These are phyloP conservation scores for Trichoderma endophyticum DNA, from an alignment of 2,329 filamentous ascomycete species.

Conservation along the genomic window DNA sequence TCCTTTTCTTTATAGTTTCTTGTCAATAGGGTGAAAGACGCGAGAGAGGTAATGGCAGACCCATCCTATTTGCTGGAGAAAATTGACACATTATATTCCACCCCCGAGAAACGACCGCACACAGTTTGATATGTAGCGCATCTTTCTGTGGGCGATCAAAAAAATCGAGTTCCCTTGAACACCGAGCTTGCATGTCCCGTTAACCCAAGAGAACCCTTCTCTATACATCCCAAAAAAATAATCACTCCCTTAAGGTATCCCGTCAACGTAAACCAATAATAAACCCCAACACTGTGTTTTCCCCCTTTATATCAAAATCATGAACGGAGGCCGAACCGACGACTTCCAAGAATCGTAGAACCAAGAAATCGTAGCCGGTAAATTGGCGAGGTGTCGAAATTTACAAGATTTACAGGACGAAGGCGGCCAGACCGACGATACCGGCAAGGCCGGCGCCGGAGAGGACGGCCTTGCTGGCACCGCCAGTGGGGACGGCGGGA, in stretches of 20 bases:
- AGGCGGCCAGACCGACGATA: slow-evolving; percentile 57
- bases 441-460: slow-evolving; percentile 59
- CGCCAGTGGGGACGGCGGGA: slow-evolving; percentile 46
- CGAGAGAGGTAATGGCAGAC: slow-evolving; percentile 26
- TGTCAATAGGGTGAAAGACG: slow-evolving; percentile 21
- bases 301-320: slow-evolving; percentile 33
- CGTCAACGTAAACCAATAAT: slow-evolving; percentile 28
- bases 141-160: slow-evolving; percentile 18
- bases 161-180: slow-evolving; percentile 19
- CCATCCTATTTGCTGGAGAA: slow-evolving; percentile 27
- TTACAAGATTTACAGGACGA: slow-evolving; percentile 53
- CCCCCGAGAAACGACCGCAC: slow-evolving; percentile 19
- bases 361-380: slow-evolving; percentile 33
- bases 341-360: slow-evolving; percentile 40
- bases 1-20: slow-evolving; percentile 23
- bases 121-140: slow-evolving; percentile 11
- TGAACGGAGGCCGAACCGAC: slow-evolving; percentile 38
- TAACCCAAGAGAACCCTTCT: slow-evolving; percentile 32
- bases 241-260: slow-evolving; percentile 20
- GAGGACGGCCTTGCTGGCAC: slow-evolving; percentile 54
- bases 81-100: slow-evolving; percentile 34
- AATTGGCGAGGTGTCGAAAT: slow-evolving; percentile 33
- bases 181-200: slow-evolving; percentile 34
- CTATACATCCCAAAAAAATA: slow-evolving; percentile 36
- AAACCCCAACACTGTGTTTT: slow-evolving; percentile 26